Evolutionary conservation across 2,329 filamentous ascomycete genomes (phyloP).

Genomic region (Arthrobotrys megalospora): DNA sequence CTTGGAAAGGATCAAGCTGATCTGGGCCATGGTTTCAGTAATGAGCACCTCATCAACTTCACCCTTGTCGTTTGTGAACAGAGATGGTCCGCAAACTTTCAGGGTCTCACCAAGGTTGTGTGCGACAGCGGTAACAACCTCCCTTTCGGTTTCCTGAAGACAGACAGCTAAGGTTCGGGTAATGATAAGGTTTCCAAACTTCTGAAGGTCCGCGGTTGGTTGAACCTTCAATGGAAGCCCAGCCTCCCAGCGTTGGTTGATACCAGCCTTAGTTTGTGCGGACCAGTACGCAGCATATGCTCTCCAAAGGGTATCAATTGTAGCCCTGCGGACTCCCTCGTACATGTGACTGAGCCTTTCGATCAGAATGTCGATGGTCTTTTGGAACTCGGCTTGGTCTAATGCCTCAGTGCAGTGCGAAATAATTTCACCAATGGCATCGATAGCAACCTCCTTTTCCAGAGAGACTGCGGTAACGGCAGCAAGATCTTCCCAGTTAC

Average conservation of each 20-base stretch:
- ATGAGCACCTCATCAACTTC: constrained; percentile 69
- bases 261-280: constrained; percentile 80
- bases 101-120: constrained; percentile 91
- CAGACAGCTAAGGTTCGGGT: constrained; percentile 87
- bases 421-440: constrained; percentile 93
- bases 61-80: constrained; percentile 78
- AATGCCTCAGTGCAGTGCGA: constrained; percentile 85
- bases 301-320: constrained; percentile 91
- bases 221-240: constrained; percentile 86
- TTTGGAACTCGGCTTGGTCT: constrained; percentile 81
- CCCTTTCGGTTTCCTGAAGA: constrained; percentile 94
- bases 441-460: constrained; percentile 97
- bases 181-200: constrained; percentile 88
- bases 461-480: constrained; percentile 90
- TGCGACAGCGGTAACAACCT: constrained; percentile 95
- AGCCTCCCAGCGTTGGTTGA: constrained; percentile 86
- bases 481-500: constrained; percentile 85
- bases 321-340: constrained; percentile 92
- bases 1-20: constrained; percentile 86
- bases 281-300: constrained; percentile 93
- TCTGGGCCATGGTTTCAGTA: constrained; percentile 80
- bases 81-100: constrained; percentile 89
- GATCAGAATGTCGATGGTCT: constrained; percentile 84
- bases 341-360: constrained; percentile 89
- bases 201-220: constrained; percentile 83